These are phyloP conservation scores for Magnusiomyces tetraspermus DNA, from an alignment of 1,139 yeast genomes.

Conservation along the genomic window DNA sequence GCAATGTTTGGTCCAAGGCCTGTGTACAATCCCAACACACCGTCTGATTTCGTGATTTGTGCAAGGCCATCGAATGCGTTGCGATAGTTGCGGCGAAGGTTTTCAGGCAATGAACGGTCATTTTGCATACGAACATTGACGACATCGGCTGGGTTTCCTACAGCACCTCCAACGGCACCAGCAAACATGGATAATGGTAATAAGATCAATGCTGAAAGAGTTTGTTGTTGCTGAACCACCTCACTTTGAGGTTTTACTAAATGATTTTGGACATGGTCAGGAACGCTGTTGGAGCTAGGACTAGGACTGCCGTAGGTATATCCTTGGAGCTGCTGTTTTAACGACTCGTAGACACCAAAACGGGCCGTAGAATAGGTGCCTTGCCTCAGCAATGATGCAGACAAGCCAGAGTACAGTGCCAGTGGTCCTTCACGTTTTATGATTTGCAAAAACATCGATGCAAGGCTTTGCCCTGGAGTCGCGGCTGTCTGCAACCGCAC, in stretches of 20 bases:
- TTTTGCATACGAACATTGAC: conserved; percentile 89
- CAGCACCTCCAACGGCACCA: conserved; percentile 75
- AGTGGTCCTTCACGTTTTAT: conserved; percentile 54
- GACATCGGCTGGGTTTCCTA: conserved; percentile 84
- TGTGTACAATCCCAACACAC: conserved; percentile 50
- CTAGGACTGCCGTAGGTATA: conserved; percentile 20
- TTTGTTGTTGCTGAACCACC: neutral
- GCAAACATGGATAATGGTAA: conserved; percentile 75
- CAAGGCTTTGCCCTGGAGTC: conserved; percentile 46
- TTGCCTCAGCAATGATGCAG: conserved; percentile 75
- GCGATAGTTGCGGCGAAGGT: conserved; percentile 60
- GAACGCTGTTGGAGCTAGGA: conserved; percentile 21
- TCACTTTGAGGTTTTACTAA: too few relatives aligned
- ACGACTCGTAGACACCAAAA: conserved; percentile 71
- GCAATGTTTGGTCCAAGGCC: conserved; percentile 72
- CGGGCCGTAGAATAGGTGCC: conserved; percentile 82
- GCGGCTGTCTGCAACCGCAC: conserved; percentile 70
- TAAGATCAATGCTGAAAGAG: conserved; percentile 40
- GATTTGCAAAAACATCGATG: conserved; percentile 52
- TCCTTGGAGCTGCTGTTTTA: conserved; percentile 42
- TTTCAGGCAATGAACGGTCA: conserved; percentile 60
- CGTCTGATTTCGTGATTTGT: conserved; percentile 55
- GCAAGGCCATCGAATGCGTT: conserved; percentile 71
- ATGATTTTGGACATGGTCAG: too few relatives aligned
- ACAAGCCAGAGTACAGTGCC: conserved; percentile 68